Base-by-base conservation (phyloP, 257 asterid species). In the Parsonsia alboflavescens region DNA sequence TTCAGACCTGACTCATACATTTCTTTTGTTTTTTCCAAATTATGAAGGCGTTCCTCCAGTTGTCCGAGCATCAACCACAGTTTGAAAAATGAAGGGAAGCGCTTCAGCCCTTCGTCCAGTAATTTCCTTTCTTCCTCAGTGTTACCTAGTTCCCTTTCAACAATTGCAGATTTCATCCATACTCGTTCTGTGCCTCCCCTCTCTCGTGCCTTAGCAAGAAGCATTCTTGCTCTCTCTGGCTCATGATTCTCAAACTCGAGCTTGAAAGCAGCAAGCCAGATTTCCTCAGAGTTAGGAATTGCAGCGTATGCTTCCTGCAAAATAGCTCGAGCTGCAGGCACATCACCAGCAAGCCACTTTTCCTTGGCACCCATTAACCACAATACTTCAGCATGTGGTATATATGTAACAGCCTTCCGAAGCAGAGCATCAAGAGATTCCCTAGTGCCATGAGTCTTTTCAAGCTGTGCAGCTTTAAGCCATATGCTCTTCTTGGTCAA, bases 291-390 rank as follows among this genome's bases (percentile, higher is more conserved):
- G 75, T 91, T 85, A 4, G 98, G 97, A 36, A 93, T 91, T n/a
- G 97, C 96, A 76, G 98, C 98, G 63, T 91, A 93, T 11, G 98
- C 98, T 86, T 93, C 97, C 77, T 87, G 92, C 71, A 91, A 90
- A 83, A 93, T 93, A n/a, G 91, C 93, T 56, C 97, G 84, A 70
- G 97, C 98, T 30, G 98, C 86, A 36, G 93, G 98, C 33, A 93
- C 98, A 76, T 91, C 98, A 65, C 96, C 97, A 62, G 98, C 98
- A 73, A 93, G 97, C 98, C 98, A 93, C 90, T 93, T 93, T 75
- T 93, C 98, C 77, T 93, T 93, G 66, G 98, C 97, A 45, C 97
- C 98, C 97, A 93, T 91, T 56, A 93, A 87, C 98, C 98, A 93
- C 70, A 93, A 81, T 79, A 88, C 92, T 70, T 93, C 96, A 42